phyloP scores from a whole-genome alignment of 2,329 filamentous ascomycete genomes.

The Phaeosphaeriaceae sp. region DNA sequence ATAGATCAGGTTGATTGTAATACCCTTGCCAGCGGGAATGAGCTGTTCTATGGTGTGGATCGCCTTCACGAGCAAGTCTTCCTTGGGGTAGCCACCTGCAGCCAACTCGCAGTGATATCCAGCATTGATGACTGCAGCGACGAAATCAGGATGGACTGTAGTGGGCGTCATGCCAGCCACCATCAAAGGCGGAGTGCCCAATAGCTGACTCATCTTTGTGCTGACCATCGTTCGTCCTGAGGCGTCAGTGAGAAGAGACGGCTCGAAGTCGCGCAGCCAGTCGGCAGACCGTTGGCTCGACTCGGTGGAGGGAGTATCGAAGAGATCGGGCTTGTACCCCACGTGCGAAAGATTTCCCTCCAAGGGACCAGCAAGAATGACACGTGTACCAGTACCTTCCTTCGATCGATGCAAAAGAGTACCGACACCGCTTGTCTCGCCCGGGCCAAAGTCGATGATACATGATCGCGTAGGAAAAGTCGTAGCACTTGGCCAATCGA shows the following conservation, averaged over 20 bases:
- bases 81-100: conserved; percentile 88
- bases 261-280: conserved; percentile 20
- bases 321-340: conserved; percentile 23
- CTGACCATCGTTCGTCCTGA: conserved; percentile 17
- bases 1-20: conserved; percentile 90
- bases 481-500: conserved; percentile 27
- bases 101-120: conserved; percentile 94
- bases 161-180: conserved; percentile 94
- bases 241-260: conserved; percentile 12
- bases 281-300: conserved; percentile 13
- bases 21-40: conserved; percentile 85
- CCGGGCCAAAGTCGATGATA: conserved; percentile 33
- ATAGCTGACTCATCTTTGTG: conserved; percentile 76
- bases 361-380: conserved; percentile 24
- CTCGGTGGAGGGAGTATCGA: conserved; percentile 10
- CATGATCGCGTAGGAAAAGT: conserved; percentile 19
- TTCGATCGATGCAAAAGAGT: conserved; percentile 21
- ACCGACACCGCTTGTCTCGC: conserved; percentile 26
- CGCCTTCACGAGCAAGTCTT: conserved; percentile 82
- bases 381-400: conserved; percentile 22
- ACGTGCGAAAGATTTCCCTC: conserved; percentile 16
- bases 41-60: conserved; percentile 83
- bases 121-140: conserved; percentile 90
- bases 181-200: conserved; percentile 86
- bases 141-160: conserved; percentile 90